Evolutionary conservation across 495 filamentous ascomycete species (phyloP), one percentile per base, ranked within the genome.

Genomic region (Bombardia bombarda): DNA sequence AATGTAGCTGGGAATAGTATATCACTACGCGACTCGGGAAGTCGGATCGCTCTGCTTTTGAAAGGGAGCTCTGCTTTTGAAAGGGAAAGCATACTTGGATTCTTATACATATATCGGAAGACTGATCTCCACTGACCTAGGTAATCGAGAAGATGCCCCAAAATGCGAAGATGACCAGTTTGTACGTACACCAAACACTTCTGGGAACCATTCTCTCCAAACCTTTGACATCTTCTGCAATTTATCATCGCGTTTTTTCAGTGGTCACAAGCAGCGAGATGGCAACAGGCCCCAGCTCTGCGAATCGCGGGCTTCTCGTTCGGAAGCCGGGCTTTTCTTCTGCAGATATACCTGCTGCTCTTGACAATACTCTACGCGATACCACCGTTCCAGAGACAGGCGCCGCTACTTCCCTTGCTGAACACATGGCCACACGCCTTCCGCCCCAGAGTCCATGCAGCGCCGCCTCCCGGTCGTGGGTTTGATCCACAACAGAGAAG

Each of bases 371-470:
- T n/a, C n/a, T n/a, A n/a, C n/a, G n/a, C n/a, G n/a, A n/a, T n/a
- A n/a, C n/a, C n/a, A n/a, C 28, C 5, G 40, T 18, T 37, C 37
- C 32, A 7, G 37, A 36, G n/a, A n/a, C n/a, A n/a, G n/a, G n/a
- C n/a, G n/a, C n/a, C n/a, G n/a, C n/a, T n/a, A n/a, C n/a, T n/a
- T n/a, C n/a, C n/a, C n/a, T n/a, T n/a, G n/a, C n/a, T n/a, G n/a
- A n/a, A n/a, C n/a, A n/a, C n/a, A 42, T 33, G 19, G 28, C 28
- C 20, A 20, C 25, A 34, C 24, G 32, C 42, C 33, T 24, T 39
- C 41, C 8, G 47, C 36, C 32, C 41, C 18, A 50, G 19, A 49
- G 42, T 17, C 42, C 12, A 50, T 12, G 40, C 32, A 17, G 46
- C 40, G 35, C 28, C 17, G 34, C 46, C 40, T 39, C n/a, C 46